phyloP scores from a whole-genome alignment of 1,284 basidiomycete genomes.

The Dichomitus squalens region DNA sequence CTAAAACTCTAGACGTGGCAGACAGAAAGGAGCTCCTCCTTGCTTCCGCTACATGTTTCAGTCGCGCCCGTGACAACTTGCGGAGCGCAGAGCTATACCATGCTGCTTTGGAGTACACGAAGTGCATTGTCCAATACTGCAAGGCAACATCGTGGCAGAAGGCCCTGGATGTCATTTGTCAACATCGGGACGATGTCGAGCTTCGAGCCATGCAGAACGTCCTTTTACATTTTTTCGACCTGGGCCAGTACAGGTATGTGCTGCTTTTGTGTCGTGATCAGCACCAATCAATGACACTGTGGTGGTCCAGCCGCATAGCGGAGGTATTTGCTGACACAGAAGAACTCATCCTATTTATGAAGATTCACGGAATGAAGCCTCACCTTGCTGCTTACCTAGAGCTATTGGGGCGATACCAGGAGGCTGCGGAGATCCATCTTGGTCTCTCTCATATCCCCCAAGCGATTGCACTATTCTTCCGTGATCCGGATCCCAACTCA shows the following conservation, averaged over 20 bases:
- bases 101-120: slow-evolving; percentile 49
- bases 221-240: neutral
- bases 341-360: slow-evolving; percentile 50
- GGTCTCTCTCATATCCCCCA: slow-evolving; percentile 46
- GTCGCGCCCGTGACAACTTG: slow-evolving; percentile 38
- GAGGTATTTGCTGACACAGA: slow-evolving; percentile 43
- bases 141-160: neutral
- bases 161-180: neutral
- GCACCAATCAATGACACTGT: neutral
- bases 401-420: slow-evolving; percentile 40
- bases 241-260: neutral
- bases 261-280: neutral
- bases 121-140: slow-evolving; percentile 37
- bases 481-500: slow-evolving; percentile 25
- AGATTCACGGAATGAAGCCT: slow-evolving; percentile 52
- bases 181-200: neutral
- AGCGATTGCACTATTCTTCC: slow-evolving; percentile 49
- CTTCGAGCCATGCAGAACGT: neutral
- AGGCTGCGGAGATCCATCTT: slow-evolving; percentile 60
- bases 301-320: slow-evolving; percentile 33
- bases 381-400: slow-evolving; percentile 49
- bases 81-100: slow-evolving; percentile 40
- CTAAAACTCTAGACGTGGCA: neutral
- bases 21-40: neutral
- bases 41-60: slow-evolving; percentile 29